Evolutionary conservation across 129 eudicot species (phyloP), one percentile per base, ranked within the genome.

Genomic region (Centrapalus pauciflorus): DNA sequence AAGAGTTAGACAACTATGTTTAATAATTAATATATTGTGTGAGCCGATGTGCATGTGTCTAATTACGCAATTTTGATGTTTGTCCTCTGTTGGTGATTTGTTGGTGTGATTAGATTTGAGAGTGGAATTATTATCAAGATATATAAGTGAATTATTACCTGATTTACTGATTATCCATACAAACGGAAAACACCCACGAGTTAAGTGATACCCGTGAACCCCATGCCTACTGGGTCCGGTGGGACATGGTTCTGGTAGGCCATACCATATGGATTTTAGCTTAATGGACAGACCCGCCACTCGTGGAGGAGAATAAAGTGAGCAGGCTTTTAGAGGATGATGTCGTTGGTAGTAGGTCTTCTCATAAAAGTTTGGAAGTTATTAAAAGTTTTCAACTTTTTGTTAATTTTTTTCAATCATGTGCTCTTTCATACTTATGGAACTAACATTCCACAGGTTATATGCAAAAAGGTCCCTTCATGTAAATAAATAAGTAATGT

Each of bases 241-340:
- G 59, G 7, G 35, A 69, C 75, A 56, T 41, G 70, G 70, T 52
- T 63, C 46, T 58, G 55, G 72, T 73, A 30, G 78, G 72, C 59
- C 78, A 72, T 55, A 55, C 32, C 28, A 64, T 74, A 55, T 74
- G 73, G 67, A 74, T 29, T 66, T 73, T 74, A 55, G 61, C 73
- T 50, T 32, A 29, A 33, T 70, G 55, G 66, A 64, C 66, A 4
- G 41, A 43, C 27, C 61, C 51, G 69, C 76, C 69, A 49, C 76
- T 62, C 76, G 52, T 60, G 37, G 37, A 41, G 61, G 69, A 33
- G 69, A 7, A 48, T 60, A 34, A 61, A 5, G 35, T 30, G 14
- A 30, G 16, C 75, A 52, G 73, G 73, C 51, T 67, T 72, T 61
- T 66, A 64, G 48, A 64, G 40, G 54, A 55, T 55, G 40, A 66